Conservation (phyloP, 768 basidiomycete species). For the Suillus luteus region DNA sequence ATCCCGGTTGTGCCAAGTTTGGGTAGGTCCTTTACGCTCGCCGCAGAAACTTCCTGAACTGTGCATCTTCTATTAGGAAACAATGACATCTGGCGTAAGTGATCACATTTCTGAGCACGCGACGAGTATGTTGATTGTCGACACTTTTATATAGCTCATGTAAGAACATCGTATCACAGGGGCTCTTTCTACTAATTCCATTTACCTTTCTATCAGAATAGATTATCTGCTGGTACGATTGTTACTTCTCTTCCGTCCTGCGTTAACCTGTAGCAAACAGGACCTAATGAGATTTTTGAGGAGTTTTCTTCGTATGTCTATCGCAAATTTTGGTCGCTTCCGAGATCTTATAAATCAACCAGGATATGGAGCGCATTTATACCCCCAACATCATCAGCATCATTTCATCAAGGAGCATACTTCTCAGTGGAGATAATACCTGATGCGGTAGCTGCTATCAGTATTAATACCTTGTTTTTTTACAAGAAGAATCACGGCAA, state of each 20-base stretch:
- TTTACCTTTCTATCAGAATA: conserved; percentile 48
- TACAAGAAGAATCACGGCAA: conserved; percentile 85
- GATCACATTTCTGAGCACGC: conserved; percentile 12
- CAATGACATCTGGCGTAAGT: conserved; percentile 88
- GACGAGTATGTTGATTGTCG: conserved; percentile 20
- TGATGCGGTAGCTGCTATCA: conserved; percentile 71
- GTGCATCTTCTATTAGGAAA: conserved; percentile 54
- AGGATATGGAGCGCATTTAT: conserved; percentile 84
- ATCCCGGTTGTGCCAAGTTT: conserved; percentile 82
- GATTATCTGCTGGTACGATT: conserved; percentile 57
- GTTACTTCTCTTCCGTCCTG: conserved; percentile 2
- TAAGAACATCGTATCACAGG: conserved; percentile 33
- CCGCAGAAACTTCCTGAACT: conserved; percentile 5
- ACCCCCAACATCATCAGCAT: conserved; percentile 75
- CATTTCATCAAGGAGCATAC: conserved; percentile 85
- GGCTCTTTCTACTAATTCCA: not conserved
- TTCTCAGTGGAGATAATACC: conserved; percentile 79
- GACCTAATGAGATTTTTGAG: conserved; percentile 66
- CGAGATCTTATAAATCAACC: conserved; percentile 16
- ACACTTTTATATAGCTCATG: conserved; percentile 49
- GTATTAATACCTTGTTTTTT: conserved; percentile 89
- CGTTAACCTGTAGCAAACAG: conserved; percentile 32
- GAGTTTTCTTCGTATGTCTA: conserved; percentile 64
- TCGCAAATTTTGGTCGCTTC: not conserved
- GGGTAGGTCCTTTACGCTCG: conserved; percentile 42